A percentile compares a stretch with the other conserved stretches of the same genome.
Evolutionary conservation across 306 rosid genomes (phyloP).

Genomic region (Vachellia pachyceras): DNA sequence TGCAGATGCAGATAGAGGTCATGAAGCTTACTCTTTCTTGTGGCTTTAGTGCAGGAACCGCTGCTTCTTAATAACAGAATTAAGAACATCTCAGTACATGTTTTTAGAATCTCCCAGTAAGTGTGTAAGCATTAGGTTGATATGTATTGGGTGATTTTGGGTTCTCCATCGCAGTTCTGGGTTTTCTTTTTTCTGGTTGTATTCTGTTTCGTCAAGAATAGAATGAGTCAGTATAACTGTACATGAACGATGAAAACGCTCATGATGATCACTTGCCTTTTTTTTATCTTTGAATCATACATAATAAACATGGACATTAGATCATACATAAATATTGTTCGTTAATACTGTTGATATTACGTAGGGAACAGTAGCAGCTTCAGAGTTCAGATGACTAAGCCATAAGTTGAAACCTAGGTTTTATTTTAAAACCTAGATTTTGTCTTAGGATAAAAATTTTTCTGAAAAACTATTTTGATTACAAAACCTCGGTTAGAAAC

Average conservation of each 20-base stretch:
- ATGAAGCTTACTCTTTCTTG: conserved; percentile 37
- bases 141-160: not conserved
- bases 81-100: not conserved
- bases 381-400: no score
- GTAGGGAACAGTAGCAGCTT: not conserved
- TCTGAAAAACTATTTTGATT: no score
- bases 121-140: not conserved
- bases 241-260: not conserved
- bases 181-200: not conserved
- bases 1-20: conserved; percentile 42
- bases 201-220: not conserved
- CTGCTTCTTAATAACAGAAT: not conserved
- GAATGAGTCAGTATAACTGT: not conserved
- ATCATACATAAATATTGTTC: no score
- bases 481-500: no score
- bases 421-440: no score
- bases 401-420: no score
- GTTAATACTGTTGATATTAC: not conserved
- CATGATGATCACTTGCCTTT: not conserved
- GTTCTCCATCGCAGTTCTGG: not conserved
- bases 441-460: no score
- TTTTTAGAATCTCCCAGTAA: not conserved
- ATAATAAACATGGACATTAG: not conserved
- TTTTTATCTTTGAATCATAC: not conserved
- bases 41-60: not conserved